Percentiles rank a stretch among this genome's conserved stretches.
phyloP scores from a whole-genome alignment of 1,139 yeast genomes.

The Kurtzmaniella quercitrusa region DNA sequence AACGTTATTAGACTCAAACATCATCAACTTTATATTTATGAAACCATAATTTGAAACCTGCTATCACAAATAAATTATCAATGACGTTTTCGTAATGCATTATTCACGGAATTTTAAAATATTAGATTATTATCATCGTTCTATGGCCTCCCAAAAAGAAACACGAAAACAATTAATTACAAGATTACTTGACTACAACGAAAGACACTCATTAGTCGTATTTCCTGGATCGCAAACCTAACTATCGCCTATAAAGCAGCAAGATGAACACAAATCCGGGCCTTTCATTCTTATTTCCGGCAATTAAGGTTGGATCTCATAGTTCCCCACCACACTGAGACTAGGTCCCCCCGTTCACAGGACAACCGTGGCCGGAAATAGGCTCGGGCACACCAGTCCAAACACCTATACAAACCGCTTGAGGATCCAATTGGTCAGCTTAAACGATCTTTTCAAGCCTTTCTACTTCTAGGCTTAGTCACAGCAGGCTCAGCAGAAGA shows the following conservation, averaged over 20 bases:
- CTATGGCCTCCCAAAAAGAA: background rate
- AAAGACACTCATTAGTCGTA: background rate
- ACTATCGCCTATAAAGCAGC: background rate
- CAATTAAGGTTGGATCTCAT: background rate
- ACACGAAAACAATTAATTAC: no score
- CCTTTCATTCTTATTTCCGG: background rate
- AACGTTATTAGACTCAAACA: no score
- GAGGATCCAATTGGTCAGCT: no score
- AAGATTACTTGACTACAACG: background rate
- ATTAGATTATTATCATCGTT: background rate
- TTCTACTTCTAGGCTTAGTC: conserved; percentile 23
- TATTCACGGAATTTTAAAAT: no score
- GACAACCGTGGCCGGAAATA: background rate
- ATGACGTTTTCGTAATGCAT: no score
- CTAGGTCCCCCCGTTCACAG: no score
- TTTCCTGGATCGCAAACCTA: background rate
- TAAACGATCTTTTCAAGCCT: no score
- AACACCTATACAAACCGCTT: background rate
- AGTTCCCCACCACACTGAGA: no score
- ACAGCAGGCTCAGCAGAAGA: conserved; percentile 19
- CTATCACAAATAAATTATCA: no score
- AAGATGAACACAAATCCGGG: background rate
- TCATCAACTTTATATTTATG: no score
- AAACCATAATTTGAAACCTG: no score
- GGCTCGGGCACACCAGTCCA: no score